phyloP scores from a whole-genome alignment of 441 rosid species.

The Monsonia emarginata region DNA sequence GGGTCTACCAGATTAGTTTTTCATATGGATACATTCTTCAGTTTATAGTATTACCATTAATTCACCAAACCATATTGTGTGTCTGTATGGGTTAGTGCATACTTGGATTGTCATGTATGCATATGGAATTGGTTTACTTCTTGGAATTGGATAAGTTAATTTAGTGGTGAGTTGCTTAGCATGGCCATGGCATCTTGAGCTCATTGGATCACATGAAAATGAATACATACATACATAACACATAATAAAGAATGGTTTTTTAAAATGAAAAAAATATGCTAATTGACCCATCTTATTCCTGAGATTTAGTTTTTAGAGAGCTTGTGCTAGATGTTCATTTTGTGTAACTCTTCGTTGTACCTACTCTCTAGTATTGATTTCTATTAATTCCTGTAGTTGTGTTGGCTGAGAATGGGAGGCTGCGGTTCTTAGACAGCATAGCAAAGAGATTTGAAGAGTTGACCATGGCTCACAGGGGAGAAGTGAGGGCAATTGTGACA shows the following conservation, averaged over 20 bases:
- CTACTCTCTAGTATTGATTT: not conserved
- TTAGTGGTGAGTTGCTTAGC: not conserved
- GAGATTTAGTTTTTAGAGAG: not conserved
- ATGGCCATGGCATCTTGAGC: not conserved
- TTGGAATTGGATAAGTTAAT: too few relatives aligned
- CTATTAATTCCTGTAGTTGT: conserved; percentile 29
- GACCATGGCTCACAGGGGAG: conserved; percentile 79
- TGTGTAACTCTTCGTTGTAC: not conserved
- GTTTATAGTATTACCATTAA: not conserved
- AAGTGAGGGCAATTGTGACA: conserved; percentile 64
- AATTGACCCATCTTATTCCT: too few relatives aligned
- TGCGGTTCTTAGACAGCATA: conserved; percentile 46
- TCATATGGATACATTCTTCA: not conserved
- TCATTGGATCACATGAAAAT: not conserved
- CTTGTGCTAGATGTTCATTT: not conserved
- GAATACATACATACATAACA: not conserved
- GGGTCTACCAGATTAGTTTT: not conserved
- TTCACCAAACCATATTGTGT: not conserved
- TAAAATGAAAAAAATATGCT: too few relatives aligned
- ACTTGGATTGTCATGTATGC: not conserved
- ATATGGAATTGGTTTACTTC: too few relatives aligned
- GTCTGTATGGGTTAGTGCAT: not conserved
- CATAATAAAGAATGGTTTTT: too few relatives aligned
- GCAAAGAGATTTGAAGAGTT: conserved; percentile 53
- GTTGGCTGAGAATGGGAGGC: conserved; percentile 74